These are phyloP conservation scores for Alnus glutinosa DNA, from an alignment of 306 rosid genomes.

Conservation along the genomic window DNA sequence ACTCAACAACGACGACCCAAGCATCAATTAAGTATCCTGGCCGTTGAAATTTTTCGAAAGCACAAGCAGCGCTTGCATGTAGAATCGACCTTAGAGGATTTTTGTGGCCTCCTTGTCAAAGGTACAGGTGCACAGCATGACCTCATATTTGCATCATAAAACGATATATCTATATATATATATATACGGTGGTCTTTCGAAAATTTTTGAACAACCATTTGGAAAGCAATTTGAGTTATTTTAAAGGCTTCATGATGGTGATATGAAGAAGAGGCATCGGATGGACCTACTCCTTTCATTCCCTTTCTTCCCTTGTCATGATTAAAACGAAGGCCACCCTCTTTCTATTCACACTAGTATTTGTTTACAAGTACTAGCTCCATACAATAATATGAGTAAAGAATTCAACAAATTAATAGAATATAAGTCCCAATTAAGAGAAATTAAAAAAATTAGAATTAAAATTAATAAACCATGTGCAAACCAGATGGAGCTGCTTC, in stretches of 20 bases:
- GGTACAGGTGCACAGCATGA: conserved; percentile 47
- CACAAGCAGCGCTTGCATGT: neutral
- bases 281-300: conserved; percentile 54
- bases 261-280: conserved; percentile 28
- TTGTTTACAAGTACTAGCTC: neutral
- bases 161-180: too few species aligned
- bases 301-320: conserved; percentile 44
- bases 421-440: neutral
- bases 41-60: neutral
- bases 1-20: neutral
- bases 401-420: neutral
- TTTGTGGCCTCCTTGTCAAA: neutral
- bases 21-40: neutral
- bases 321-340: conserved; percentile 35
- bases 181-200: neutral
- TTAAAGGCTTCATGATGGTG: conserved; percentile 43
- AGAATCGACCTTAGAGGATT: neutral
- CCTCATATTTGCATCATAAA: conserved; percentile 48
- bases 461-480: neutral
- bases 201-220: neutral
- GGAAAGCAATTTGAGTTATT: conserved; percentile 19
- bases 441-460: neutral
- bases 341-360: conserved; percentile 23
- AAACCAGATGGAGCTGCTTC: neutral
- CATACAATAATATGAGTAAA: neutral